A percentile compares a stretch with the other conserved stretches of the same genome.
Conservation (phyloP, 352 stramenopile genomes). For the Phytophthora ohioensis region DNA sequence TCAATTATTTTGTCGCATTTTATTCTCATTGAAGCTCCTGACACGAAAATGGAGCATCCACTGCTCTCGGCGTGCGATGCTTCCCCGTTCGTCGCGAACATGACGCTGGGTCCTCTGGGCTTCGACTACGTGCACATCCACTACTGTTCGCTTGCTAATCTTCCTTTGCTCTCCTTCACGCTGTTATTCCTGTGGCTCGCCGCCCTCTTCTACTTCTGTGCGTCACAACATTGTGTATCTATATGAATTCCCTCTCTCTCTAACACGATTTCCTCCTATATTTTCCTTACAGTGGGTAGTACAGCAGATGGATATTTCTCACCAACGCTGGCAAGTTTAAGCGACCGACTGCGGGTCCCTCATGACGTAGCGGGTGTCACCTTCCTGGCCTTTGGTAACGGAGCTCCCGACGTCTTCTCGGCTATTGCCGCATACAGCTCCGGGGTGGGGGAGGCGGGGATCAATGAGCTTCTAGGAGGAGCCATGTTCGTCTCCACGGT, state of each 20-base stretch:
- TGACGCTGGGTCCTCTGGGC: constrained; percentile 72
- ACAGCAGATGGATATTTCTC: constrained; percentile 99
- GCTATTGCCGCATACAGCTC: constrained; percentile 89
- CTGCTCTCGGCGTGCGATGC: constrained; percentile 36
- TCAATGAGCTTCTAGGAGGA: constrained; percentile 92
- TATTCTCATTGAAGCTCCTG: constrained; percentile 13
- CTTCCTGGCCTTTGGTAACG: constrained; percentile 98
- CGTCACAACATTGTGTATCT: constrained; percentile 11
- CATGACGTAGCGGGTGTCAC: constrained; percentile 97
- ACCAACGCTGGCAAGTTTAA: constrained; percentile 96
- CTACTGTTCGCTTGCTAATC: constrained; percentile 65
- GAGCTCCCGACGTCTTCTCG: constrained; percentile 97
- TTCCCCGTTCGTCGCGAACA: constrained; percentile 58
- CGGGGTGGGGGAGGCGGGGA: constrained; percentile 71
- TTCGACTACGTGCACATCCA: constrained; percentile 88
- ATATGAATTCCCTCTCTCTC: background rate
- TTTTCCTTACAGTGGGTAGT: constrained; percentile 82
- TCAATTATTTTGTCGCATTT: background rate
- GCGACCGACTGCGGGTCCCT: constrained; percentile 83
- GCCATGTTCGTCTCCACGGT: constrained; percentile 97
- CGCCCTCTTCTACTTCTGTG: constrained; percentile 86
- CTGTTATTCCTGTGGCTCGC: constrained; percentile 76
- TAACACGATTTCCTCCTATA: constrained; percentile 26
- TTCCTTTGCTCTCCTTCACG: constrained; percentile 57
- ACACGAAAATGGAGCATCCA: constrained; percentile 2